Base-by-base conservation (phyloP, 2,329 filamentous ascomycete species). In the Fusarium sacchari region DNA sequence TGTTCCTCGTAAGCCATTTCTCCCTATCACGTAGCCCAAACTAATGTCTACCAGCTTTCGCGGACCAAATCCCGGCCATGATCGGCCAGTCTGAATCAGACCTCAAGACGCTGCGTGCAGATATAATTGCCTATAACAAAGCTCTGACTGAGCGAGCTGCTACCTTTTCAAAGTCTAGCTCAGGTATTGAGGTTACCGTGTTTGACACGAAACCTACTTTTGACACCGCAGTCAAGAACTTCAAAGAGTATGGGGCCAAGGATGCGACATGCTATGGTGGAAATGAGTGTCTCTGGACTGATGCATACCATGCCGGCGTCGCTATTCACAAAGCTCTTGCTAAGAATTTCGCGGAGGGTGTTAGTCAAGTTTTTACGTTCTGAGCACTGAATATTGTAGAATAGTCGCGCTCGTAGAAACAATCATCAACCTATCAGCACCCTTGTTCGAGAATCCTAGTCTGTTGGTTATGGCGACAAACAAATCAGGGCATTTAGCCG, bases 261-360 rank as follows among this genome's bases (percentile, higher is more conserved):
- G 59, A 71, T 7, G 53, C 62, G 15, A 67, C 53, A 4, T 72
- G 69, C 12, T 68, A 57, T 20, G 60, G 68, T 7, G 58, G 46
- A 14, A 68, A 22, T 12, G 64, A 62, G 11, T 71, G 63, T 15
- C 59, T 71, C 10, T 72, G 69, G 63, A 61, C 57, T 22, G 69
- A 72, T 26, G 63, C 55, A 4, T 72, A 71, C 26, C 67, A 72
- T n/a, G 60, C 69, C 0, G 64, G 67, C 17, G 44, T 42, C 24
- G 50, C 63, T 50, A 64, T 72, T 28, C 60, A 72, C n/a, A 71
- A 68, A 43, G 22, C 62, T 22, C 49, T 72, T 11, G 63, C 69
- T 7, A 42, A 61, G 44, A 60, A 67, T 11, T 62, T 72, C 7
- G 56, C 58, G 9, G 50, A 50, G 14, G 43, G 52, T 15, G 20